Evolutionary conservation across 192 early-diverging fungal genomes (phyloP).

Genomic region (Coemansia sp.): DNA sequence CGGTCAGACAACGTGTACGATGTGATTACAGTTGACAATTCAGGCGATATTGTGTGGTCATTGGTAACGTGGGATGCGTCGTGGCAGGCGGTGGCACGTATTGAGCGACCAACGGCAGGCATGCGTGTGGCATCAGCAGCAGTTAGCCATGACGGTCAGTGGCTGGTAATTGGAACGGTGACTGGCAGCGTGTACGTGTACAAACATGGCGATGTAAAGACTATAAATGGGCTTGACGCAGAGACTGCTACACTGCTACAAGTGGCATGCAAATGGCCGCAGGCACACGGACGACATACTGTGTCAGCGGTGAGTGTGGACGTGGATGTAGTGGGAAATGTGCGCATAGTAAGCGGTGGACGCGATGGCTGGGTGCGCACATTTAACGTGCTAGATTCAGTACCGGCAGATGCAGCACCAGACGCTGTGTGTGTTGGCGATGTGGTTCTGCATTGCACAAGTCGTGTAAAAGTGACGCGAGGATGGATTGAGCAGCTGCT

Average conservation of each 20-base stretch:
- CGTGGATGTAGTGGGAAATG: background rate
- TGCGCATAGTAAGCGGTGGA: slow-evolving; percentile 14
- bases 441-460: background rate
- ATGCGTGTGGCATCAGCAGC: slow-evolving; percentile 15
- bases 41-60: background rate
- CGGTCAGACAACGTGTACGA: background rate
- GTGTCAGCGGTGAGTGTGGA: slow-evolving; percentile 8
- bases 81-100: background rate
- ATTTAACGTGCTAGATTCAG: background rate
- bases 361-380: slow-evolving; percentile 24
- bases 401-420: background rate
- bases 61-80: background rate
- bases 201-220: background rate
- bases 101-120: slow-evolving; percentile 2
- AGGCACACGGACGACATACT: slow-evolving; percentile 9
- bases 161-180: slow-evolving; percentile 16
- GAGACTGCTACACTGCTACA: background rate
- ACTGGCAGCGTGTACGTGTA: slow-evolving; percentile 17
- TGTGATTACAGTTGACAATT: slow-evolving; percentile 3
- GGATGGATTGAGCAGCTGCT: background rate
- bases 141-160: background rate
- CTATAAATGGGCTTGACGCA: background rate
- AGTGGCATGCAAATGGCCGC: background rate
- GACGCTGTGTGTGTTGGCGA: background rate
- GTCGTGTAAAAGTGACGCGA: background rate